phyloP scores from a whole-genome alignment of 768 basidiomycete species.

The Tricholoma bakamatsutake region DNA sequence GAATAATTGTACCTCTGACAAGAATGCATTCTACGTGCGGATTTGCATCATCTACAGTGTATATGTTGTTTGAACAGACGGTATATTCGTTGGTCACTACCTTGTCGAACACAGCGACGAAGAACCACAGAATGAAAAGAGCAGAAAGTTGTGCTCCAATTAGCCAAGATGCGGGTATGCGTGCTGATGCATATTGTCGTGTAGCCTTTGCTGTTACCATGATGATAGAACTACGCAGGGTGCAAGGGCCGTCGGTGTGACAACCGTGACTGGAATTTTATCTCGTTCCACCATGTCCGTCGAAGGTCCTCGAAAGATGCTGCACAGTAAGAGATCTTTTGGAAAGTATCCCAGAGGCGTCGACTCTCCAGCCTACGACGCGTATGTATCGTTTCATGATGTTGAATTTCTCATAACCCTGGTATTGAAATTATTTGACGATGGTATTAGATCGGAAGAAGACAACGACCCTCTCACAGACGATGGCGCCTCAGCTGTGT shows the following conservation, averaged over 20 bases:
- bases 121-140: conserved; percentile 9
- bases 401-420: background rate
- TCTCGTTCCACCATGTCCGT: conserved; percentile 18
- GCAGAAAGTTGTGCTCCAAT: conserved; percentile 6
- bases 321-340: conserved; percentile 62
- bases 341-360: conserved; percentile 56
- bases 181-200: background rate
- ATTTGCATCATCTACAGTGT: conserved; percentile 56
- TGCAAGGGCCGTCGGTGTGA: background rate
- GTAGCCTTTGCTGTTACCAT: background rate
- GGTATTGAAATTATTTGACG: conserved; percentile 6
- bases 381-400: conserved; percentile 26
- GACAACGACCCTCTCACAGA: conserved; percentile 86
- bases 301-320: conserved; percentile 29
- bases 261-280: conserved; percentile 9
- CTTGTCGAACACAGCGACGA: conserved; percentile 25
- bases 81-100: conserved; percentile 32
- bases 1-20: conserved; percentile 41
- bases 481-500: conserved; percentile 53
- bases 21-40: conserved; percentile 60
- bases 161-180: conserved; percentile 5
- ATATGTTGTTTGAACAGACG: conserved; percentile 60
- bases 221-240: too few relatives aligned
- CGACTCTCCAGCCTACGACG: conserved; percentile 76
- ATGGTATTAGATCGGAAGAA: conserved; percentile 62